Evolutionary conservation across 2,329 filamentous ascomycete species (phyloP), one percentile per base, ranked within the genome.

Genomic region (Venturia oleaginea): DNA sequence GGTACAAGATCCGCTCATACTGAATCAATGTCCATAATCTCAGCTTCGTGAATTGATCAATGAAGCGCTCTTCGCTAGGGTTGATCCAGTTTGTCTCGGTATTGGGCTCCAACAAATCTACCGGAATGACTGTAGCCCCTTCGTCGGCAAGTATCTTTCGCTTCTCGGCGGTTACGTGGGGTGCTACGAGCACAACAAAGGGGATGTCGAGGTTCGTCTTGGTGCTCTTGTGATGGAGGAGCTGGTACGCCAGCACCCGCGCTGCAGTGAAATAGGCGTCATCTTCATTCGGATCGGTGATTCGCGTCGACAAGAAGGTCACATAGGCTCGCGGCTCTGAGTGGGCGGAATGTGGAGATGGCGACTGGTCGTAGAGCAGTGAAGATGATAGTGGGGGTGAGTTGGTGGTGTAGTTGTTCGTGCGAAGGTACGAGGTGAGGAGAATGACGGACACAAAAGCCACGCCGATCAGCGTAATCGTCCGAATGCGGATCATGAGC

Each of bases 41-140:
- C 42, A 66, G 48, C 57, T 66, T 66, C 42, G 64, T 66, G 24
- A 65, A 66, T 30, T 66, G 43, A n/a, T 66, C 64, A 7, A 46
- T 27, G 37, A 27, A 66, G 40, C 61, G 61, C 46, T 38, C 64
- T 22, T 30, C 22, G 24, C 61, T 63, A 8, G 64, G 64, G 2
- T 38, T 19, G 5, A 60, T 32, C 59, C 59, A 64, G 22, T 62
- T 42, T 15, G 27, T 59, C 46, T 51, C 46, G 11, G 42, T 40
- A 4, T 46, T 37, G 1, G 61, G 61, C 37, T 27, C 32, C 32
- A 65, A 38, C 22, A 40, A 7, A 15, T 40, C 46, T 32, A 66
- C 65, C 11, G 32, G 48, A 13, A 66, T 55, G 15, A 66, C 55
- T 1, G 24, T 59, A n/a, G 65, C 65, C 24, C 65, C 65, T 30